Conservation (phyloP, 192 early-diverging fungal genomes). For the Umbelopsis vinacea region DNA sequence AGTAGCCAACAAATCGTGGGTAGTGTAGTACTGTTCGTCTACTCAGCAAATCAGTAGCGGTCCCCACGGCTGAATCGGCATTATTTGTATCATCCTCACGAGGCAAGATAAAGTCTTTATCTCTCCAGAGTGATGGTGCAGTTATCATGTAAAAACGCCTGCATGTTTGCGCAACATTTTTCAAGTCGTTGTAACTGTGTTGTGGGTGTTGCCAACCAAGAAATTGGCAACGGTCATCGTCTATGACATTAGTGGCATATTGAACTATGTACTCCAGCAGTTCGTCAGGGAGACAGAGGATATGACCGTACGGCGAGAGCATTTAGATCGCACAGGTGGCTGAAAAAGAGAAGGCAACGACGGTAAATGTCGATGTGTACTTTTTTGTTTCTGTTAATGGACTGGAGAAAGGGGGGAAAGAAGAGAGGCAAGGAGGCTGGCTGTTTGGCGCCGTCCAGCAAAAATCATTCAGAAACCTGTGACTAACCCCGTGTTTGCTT, state of each 20-base stretch:
- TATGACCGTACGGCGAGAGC: constrained; percentile 8
- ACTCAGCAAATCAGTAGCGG: constrained; percentile 36
- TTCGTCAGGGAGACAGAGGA: constrained; percentile 32
- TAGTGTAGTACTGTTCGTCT: constrained; percentile 27
- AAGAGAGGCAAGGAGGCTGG: too few species aligned
- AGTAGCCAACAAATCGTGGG: constrained; percentile 25
- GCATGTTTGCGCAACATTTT: constrained; percentile 32
- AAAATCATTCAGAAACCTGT: neutral
- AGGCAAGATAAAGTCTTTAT: constrained; percentile 44
- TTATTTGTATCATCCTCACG: constrained; percentile 28
- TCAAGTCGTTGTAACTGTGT: constrained; percentile 29
- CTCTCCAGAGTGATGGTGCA: constrained; percentile 39
- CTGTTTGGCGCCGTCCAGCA: neutral
- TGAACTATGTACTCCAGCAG: constrained; percentile 33
- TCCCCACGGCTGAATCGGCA: constrained; percentile 11
- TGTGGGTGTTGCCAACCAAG: constrained; percentile 44
- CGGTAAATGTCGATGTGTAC: too few species aligned
- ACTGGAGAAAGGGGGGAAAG: too few species aligned
- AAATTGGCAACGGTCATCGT: constrained; percentile 24
- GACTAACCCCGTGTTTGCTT: constrained; percentile 1
- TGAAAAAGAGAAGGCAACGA: neutral
- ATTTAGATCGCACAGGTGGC: constrained; percentile 2
- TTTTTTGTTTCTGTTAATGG: too few species aligned
- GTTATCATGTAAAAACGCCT: constrained; percentile 30
- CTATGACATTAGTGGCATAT: neutral